These are phyloP conservation scores for Ramaria rubella DNA, from an alignment of 768 basidiomycete genomes.

Conservation along the genomic window DNA sequence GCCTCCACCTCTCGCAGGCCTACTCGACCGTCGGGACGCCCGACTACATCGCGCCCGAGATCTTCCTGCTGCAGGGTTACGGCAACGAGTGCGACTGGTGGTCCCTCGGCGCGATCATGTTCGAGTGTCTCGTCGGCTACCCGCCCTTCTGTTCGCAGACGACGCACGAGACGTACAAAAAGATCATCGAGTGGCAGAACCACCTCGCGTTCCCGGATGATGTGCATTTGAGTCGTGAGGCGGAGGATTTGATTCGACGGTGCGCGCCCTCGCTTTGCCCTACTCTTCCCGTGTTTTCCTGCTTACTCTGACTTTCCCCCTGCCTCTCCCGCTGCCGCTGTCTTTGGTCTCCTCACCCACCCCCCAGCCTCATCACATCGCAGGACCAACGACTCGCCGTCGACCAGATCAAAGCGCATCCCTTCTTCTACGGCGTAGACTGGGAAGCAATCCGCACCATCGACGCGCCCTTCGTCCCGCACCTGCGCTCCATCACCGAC, in stretches of 20 bases:
- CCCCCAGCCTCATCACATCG: conserved; percentile 69
- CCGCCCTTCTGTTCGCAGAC: conserved; percentile 96
- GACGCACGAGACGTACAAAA: conserved; percentile 96
- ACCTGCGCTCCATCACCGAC: conserved; percentile 86
- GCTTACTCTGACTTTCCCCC: too few species aligned
- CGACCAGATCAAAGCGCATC: conserved; percentile 86
- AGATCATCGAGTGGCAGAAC: conserved; percentile 91
- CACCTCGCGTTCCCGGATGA: conserved; percentile 90
- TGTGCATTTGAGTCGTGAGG: conserved; percentile 84
- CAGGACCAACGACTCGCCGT: conserved; percentile 70
- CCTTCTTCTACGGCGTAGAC: conserved; percentile 94
- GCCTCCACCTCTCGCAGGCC: conserved; percentile 44
- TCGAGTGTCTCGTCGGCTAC: conserved; percentile 95
- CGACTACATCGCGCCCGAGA: conserved; percentile 95
- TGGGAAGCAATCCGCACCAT: conserved; percentile 85
- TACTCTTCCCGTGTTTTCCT: too few species aligned
- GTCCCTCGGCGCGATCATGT: conserved; percentile 98
- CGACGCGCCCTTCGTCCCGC: conserved; percentile 95
- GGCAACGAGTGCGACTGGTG: conserved; percentile 99
- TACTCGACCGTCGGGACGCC: conserved; percentile 98
- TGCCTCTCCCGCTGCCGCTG: background rate
- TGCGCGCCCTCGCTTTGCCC: too few species aligned
- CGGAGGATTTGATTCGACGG: conserved; percentile 84
- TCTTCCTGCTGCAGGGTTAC: conserved; percentile 95
- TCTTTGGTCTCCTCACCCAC: background rate